Conservation (phyloP, 2,329 filamentous ascomycete genomes). For the Penicillium sp. region DNA sequence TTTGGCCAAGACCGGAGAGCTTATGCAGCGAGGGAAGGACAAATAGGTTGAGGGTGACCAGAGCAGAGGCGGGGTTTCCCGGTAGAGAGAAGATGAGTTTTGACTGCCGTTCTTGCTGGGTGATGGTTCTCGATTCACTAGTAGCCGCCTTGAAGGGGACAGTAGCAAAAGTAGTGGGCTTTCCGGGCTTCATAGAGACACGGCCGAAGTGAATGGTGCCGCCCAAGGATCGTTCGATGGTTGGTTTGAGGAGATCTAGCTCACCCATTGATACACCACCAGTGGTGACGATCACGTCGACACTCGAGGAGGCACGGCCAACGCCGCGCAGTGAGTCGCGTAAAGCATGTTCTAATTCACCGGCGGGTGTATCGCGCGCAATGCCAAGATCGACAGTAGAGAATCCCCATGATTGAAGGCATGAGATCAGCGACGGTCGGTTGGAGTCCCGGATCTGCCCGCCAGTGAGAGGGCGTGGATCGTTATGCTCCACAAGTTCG, state of each 20-base stretch:
- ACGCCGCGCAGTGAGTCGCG: constrained; percentile 66
- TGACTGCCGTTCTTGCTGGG: constrained; percentile 55
- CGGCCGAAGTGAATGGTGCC: constrained; percentile 95
- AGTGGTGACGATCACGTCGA: constrained; percentile 84
- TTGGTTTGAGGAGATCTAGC: constrained; percentile 92
- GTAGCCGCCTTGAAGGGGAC: constrained; percentile 60
- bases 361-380: constrained; percentile 56
- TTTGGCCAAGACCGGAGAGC: constrained; percentile 60
- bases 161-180: constrained; percentile 95
- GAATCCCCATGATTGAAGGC: constrained; percentile 71
- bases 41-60: constrained; percentile 93
- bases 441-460: constrained; percentile 96
- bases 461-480: constrained; percentile 59
- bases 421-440: constrained; percentile 79
- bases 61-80: constrained; percentile 87
- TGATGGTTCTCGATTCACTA: constrained; percentile 30
- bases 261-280: constrained; percentile 98
- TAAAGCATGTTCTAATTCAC: constrained; percentile 72
- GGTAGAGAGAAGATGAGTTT: constrained; percentile 86
- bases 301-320: constrained; percentile 43
- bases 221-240: constrained; percentile 82
- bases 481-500: constrained; percentile 77
- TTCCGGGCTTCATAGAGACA: constrained; percentile 96
- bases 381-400: constrained; percentile 83
- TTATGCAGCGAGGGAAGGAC: constrained; percentile 83